Conservation (phyloP, 169 alveolate species). For the Babesia caballi region DNA sequence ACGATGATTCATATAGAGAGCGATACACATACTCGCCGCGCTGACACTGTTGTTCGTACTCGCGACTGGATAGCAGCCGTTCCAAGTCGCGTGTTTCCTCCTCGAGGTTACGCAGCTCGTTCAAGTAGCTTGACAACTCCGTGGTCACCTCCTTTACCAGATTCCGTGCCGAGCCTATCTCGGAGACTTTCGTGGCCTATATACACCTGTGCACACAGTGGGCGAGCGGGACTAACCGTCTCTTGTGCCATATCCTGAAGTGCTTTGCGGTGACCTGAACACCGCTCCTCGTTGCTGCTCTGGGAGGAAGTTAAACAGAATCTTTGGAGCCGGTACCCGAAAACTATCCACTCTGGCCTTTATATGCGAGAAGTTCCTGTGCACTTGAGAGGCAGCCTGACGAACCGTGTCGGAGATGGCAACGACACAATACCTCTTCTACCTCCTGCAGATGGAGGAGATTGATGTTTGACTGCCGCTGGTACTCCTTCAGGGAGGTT, state of each 20-base stretch:
- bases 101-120: background rate
- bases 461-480: background rate
- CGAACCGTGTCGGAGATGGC: background rate
- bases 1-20: background rate
- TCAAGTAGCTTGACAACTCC: background rate
- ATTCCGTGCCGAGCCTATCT: background rate
- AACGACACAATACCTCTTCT: background rate
- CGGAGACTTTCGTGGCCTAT: background rate
- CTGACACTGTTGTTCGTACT: background rate
- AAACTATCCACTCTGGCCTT: background rate
- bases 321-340: background rate
- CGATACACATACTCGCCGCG: background rate
- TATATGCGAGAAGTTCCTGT: background rate
- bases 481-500: background rate
- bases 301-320: background rate
- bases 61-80: background rate
- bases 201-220: background rate
- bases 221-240: background rate
- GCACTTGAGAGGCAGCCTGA: background rate
- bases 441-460: background rate
- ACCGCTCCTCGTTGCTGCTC: background rate
- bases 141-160: background rate
- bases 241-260: background rate
- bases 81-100: background rate
- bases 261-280: background rate